These are phyloP conservation scores for Theobroma grandiflorum DNA, from an alignment of 441 rosid species.

Conservation along the genomic window DNA sequence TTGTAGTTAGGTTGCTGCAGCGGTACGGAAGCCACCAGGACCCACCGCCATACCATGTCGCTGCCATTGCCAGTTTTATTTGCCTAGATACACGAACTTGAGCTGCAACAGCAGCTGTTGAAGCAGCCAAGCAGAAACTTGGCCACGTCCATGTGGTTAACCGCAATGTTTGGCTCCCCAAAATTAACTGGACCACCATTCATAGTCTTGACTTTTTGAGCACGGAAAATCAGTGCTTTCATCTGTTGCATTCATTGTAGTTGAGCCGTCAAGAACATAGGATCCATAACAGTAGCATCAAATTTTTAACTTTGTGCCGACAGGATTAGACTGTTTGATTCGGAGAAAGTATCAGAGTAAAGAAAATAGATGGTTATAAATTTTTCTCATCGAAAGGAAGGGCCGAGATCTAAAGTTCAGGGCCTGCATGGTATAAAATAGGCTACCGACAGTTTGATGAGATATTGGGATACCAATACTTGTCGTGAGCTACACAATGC, in stretches of 20 bases:
- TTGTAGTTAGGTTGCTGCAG: neutral
- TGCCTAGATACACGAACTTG: neutral
- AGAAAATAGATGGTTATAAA: neutral
- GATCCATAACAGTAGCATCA: neutral
- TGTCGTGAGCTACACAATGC: neutral
- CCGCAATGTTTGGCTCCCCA: neutral
- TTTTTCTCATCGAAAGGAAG: neutral
- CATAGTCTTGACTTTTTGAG: neutral
- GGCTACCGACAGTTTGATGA: neutral
- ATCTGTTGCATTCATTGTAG: conserved; percentile 1
- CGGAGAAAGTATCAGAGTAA: neutral
- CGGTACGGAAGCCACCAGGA: neutral
- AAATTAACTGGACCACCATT: conserved; percentile 17
- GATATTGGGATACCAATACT: neutral
- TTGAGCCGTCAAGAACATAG: neutral
- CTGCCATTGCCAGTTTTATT: neutral
- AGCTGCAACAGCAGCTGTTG: neutral
- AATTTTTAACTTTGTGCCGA: neutral
- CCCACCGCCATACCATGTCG: conserved; percentile 10
- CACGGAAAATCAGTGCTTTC: neutral
- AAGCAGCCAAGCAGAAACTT: neutral
- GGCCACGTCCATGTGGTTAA: neutral
- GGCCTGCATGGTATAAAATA: neutral
- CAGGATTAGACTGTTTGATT: neutral
- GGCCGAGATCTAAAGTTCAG: neutral